phyloP scores from a whole-genome alignment of 768 basidiomycete species.

The Rhizopogon roseolus region DNA sequence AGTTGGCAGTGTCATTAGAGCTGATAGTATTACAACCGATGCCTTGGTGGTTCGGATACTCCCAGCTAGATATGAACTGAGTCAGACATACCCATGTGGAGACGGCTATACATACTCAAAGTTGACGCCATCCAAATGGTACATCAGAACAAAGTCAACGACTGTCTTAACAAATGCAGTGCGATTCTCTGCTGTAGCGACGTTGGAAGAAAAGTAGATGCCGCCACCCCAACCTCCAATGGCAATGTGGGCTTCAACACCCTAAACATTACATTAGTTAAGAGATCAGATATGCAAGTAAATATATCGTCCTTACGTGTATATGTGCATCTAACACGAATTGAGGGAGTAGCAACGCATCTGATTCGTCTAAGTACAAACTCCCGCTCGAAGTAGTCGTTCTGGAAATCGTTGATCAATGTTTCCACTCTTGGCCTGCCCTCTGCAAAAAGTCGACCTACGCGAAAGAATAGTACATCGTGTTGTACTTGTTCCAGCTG shows the following conservation, averaged over 20 bases:
- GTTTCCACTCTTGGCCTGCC: not conserved
- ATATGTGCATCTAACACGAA: conserved; percentile 6
- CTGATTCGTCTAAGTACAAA: conserved; percentile 1
- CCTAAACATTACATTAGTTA: conserved; percentile 27
- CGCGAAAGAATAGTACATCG: conserved; percentile 61
- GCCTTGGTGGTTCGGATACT: conserved; percentile 70
- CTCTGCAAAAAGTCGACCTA: conserved; percentile 17
- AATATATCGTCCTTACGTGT: conserved; percentile 1
- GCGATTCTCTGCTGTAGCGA: conserved; percentile 50
- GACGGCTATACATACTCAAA: conserved; percentile 47
- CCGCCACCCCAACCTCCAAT: conserved; percentile 70
- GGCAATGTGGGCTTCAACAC: conserved; percentile 52
- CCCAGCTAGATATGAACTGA: conserved; percentile 53
- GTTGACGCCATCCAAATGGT: conserved; percentile 57
- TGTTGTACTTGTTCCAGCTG: conserved; percentile 49
- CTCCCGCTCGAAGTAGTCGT: conserved; percentile 2
- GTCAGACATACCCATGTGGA: not conserved
- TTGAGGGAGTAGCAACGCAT: not conserved
- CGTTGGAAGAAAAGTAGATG: conserved; percentile 53
- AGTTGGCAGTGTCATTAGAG: conserved; percentile 69
- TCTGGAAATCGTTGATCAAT: not conserved
- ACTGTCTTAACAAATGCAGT: conserved; percentile 54
- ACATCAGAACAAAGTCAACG: conserved; percentile 38
- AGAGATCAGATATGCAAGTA: not conserved
- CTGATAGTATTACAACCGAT: conserved; percentile 68